Base-by-base conservation (phyloP, 768 basidiomycete genomes). In the Lactarius sp. region DNA sequence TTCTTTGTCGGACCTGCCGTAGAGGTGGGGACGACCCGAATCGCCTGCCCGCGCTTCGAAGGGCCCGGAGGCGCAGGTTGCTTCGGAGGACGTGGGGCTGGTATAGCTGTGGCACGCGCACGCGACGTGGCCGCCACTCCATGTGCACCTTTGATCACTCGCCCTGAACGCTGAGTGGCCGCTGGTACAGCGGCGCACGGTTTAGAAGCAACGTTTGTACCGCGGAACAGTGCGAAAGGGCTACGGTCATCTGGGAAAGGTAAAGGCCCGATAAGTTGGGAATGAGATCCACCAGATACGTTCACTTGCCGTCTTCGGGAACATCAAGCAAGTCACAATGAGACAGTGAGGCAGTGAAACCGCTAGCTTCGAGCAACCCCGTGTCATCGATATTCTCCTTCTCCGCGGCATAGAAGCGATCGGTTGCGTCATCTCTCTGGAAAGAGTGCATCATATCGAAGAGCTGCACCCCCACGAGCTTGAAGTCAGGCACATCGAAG, bases 401-500 rank as follows among this genome's bases (percentile, higher is more conserved):
- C 33, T 68, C 61, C 13, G 58, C 33, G 20, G 68, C 64, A 57
- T 71, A 74, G 49, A 69, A 71, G 6, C 64, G 37, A 36, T 74
- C 74, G 8, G 55, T 56, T 3, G 65, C 55, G 55, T 79, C 78
- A 20, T 79, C 77, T 8, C 75, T 52, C 4, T 69, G 63, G 51
- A 73, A 6, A 6, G 75, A 74, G 36, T 75, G 77, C 56, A 75
- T 76, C 31, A 77, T 68, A 9, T 71, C 66, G 54, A 78, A 74
- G 1, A 83, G 47, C 4, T 65, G 70, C 34, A 69, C 69, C 0
- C 81, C 81, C 20, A 79, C 68, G 33, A 74, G 71, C 67, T 71
- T 77, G 65, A 81, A 83, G 59, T 83, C 74, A 14, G 82, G 82
- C 69, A 82, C 72, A 56, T 81, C 80, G 60, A 83, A 82, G 6